A percentile compares a stretch with the other conserved stretches of the same genome.
phyloP scores from a whole-genome alignment of 805 yeast genomes.

The Naumovozyma dairenensis region DNA sequence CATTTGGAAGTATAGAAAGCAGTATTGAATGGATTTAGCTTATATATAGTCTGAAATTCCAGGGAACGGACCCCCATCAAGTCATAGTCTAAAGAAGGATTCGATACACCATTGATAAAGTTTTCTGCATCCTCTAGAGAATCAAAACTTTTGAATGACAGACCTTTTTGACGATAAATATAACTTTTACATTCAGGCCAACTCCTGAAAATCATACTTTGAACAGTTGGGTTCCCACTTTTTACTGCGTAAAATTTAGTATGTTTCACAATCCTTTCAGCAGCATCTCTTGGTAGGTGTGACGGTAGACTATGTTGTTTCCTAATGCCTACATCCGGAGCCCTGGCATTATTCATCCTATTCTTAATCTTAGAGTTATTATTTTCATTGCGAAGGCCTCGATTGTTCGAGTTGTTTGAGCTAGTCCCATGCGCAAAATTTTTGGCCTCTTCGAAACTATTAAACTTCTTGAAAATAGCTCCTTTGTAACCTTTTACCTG shows the following conservation, averaged over 20 bases:
- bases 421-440: slow-evolving; percentile 23
- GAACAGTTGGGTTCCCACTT: slow-evolving; percentile 19
- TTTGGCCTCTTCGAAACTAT: slow-evolving; percentile 38
- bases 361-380: not conserved
- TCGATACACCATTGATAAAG: slow-evolving; percentile 19
- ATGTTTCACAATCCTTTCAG: not conserved
- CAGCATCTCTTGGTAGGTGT: too few species aligned
- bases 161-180: slow-evolving; percentile 28
- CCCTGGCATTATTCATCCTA: not conserved
- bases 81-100: slow-evolving; percentile 11
- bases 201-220: slow-evolving; percentile 19
- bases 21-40: slow-evolving; percentile 1
- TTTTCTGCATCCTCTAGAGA: slow-evolving; percentile 27
- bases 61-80: slow-evolving; percentile 11
- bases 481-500: slow-evolving; percentile 48
- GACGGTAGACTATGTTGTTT: too few species aligned
- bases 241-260: slow-evolving; percentile 27
- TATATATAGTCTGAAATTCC: slow-evolving; percentile 10
- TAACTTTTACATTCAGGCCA: slow-evolving; percentile 30
- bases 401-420: slow-evolving; percentile 1
- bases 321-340: too few species aligned
- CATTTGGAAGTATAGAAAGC: not conserved
- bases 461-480: slow-evolving; percentile 50
- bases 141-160: slow-evolving; percentile 36
- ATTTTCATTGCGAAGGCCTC: too few species aligned